Percentiles rank a stretch among this genome's conserved stretches.
Conservation (phyloP, 2,329 filamentous ascomycete genomes). For the Clarireedia homoeocarpa region DNA sequence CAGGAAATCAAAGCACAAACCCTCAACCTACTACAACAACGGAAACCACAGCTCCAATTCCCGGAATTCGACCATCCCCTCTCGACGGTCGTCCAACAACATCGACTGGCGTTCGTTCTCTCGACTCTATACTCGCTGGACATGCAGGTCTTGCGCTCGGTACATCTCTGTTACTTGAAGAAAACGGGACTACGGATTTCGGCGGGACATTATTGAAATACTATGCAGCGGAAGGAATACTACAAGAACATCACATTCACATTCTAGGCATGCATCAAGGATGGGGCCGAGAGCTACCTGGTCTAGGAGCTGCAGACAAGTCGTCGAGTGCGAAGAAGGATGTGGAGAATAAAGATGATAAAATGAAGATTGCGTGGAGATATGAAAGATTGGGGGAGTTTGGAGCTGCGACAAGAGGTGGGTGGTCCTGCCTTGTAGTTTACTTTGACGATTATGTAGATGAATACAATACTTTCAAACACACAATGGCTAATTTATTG, state of each 20-base stretch:
- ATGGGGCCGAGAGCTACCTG: slow-evolving; percentile 81
- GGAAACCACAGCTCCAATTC: slow-evolving; percentile 26
- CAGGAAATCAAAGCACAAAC: background rate
- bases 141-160: slow-evolving; percentile 81
- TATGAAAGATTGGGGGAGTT: slow-evolving; percentile 79
- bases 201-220: slow-evolving; percentile 76
- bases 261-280: slow-evolving; percentile 70
- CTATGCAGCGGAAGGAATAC: slow-evolving; percentile 86
- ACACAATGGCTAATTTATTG: slow-evolving; percentile 13
- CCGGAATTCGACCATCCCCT: slow-evolving; percentile 73
- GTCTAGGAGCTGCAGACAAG: slow-evolving; percentile 43
- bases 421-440: slow-evolving; percentile 38
- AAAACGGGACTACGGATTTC: slow-evolving; percentile 91
- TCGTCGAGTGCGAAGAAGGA: slow-evolving; percentile 29
- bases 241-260: slow-evolving; percentile 85
- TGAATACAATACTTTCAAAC: slow-evolving; percentile 9
- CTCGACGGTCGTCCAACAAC: slow-evolving; percentile 81
- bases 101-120: slow-evolving; percentile 80
- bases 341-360: slow-evolving; percentile 45
- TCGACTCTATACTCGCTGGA: slow-evolving; percentile 79
- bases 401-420: slow-evolving; percentile 43
- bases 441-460: slow-evolving; percentile 33
- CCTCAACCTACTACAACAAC: background rate
- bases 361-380: slow-evolving; percentile 99
- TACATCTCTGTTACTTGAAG: slow-evolving; percentile 71